These are phyloP conservation scores for Rhynchosporium secalis DNA, from an alignment of 2,329 filamentous ascomycete species.

Conservation along the genomic window DNA sequence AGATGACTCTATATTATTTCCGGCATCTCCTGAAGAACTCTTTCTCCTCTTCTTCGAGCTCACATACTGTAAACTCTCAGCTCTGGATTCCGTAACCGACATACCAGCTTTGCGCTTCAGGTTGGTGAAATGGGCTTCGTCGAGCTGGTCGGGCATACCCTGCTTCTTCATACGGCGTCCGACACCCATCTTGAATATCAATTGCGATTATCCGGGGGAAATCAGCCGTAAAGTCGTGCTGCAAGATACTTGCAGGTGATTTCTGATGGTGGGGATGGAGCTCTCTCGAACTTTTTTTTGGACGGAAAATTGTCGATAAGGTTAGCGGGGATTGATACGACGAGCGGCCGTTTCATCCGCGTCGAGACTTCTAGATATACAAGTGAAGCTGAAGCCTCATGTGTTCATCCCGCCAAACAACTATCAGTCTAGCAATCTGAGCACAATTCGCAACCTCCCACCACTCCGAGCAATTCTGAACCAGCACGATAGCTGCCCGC, in stretches of 20 bases:
- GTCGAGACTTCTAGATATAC: constrained; percentile 18
- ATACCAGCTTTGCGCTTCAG: constrained; percentile 82
- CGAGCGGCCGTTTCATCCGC: constrained; percentile 19
- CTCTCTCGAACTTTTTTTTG: constrained; percentile 25
- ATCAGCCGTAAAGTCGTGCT: background rate
- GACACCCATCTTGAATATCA: constrained; percentile 68
- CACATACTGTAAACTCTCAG: constrained; percentile 46
- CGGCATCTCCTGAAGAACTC: constrained; percentile 42
- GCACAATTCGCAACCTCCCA: background rate
- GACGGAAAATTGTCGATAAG: constrained; percentile 31
- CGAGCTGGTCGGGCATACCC: constrained; percentile 78
- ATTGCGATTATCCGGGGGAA: constrained; percentile 11
- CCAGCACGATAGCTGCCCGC: constrained; percentile 33
- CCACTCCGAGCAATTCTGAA: background rate
- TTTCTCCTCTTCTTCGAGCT: constrained; percentile 67
- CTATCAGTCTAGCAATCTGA: background rate
- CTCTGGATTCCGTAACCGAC: constrained; percentile 57
- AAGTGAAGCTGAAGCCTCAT: background rate
- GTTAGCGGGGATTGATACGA: constrained; percentile 23
- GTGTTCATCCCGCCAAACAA: background rate
- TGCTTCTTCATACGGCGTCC: constrained; percentile 96
- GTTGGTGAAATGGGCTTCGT: constrained; percentile 75
- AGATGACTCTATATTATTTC: constrained; percentile 30
- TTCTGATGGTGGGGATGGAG: background rate
- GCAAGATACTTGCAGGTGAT: background rate